These are phyloP conservation scores for Ascochyta viciae-villosae DNA, from an alignment of 2,329 filamentous ascomycete genomes.

Conservation along the genomic window DNA sequence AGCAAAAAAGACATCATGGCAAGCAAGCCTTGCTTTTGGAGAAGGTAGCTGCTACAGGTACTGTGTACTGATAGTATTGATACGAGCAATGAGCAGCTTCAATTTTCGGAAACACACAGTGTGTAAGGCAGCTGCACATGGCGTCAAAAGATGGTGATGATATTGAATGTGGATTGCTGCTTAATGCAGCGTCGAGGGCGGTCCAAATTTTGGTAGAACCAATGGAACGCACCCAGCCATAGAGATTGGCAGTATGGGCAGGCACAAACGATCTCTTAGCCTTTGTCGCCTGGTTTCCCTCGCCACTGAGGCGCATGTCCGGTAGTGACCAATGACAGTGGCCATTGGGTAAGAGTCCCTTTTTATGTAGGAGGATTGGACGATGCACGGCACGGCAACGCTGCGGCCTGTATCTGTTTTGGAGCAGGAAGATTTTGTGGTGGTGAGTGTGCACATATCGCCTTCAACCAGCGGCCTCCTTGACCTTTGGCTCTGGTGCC, in stretches of 20 bases:
- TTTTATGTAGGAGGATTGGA: neutral
- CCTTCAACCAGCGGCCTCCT: slow-evolving; percentile 72
- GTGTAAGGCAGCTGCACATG: neutral
- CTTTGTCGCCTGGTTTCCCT: neutral
- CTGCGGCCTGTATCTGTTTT: neutral
- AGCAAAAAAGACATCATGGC: too few species aligned
- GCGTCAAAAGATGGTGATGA: neutral
- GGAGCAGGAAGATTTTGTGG: neutral
- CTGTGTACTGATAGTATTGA: too few species aligned
- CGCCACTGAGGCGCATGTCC: neutral
- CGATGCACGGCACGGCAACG: neutral
- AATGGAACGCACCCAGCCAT: neutral
- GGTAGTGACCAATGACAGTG: neutral
- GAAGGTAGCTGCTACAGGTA: too few species aligned
- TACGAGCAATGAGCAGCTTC: too few species aligned
- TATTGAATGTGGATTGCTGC: neutral
- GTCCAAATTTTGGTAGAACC: neutral
- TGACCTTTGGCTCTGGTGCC: slow-evolving; percentile 78
- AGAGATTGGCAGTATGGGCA: neutral
- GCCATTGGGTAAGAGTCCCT: neutral
- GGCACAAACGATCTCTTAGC: neutral
- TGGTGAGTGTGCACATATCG: neutral
- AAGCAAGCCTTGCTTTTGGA: too few species aligned
- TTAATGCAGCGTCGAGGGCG: neutral
- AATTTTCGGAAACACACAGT: neutral